These are phyloP conservation scores for Odonthalia washingtoniensis DNA, from an alignment of 31 red algal genomes.

Conservation along the genomic window DNA sequence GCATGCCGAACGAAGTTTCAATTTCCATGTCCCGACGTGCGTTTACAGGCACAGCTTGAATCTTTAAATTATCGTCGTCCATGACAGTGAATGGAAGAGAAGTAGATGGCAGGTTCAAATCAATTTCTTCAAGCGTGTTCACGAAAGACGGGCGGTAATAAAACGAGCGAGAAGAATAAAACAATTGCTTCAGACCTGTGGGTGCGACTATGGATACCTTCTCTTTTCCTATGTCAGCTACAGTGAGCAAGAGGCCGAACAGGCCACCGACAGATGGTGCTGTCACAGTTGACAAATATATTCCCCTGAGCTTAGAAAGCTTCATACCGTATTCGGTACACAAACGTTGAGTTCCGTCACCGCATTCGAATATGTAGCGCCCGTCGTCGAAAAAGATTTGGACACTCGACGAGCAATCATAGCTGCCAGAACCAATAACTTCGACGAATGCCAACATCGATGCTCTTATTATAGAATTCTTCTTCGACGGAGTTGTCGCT, in stretches of 20 bases:
- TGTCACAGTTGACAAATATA: constrained; percentile 67
- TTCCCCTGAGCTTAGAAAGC: constrained; percentile 54
- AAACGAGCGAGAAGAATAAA: constrained; percentile 67
- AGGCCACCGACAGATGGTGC: constrained; percentile 82
- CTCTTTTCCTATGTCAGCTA: constrained; percentile 70
- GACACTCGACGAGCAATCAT: constrained; percentile 65
- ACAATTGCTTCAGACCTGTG: constrained; percentile 31
- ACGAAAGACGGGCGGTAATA: constrained; percentile 62
- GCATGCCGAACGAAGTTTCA: constrained; percentile 40
- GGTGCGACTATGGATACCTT: constrained; percentile 52
- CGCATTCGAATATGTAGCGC: constrained; percentile 92
- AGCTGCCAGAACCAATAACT: constrained; percentile 72
- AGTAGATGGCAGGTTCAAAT: constrained; percentile 37
- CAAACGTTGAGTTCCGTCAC: constrained; percentile 92
- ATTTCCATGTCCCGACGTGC: constrained; percentile 56
- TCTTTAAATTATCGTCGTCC: constrained; percentile 59
- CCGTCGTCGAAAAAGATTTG: constrained; percentile 89
- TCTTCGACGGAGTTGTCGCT: too few species aligned
- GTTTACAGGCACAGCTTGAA: constrained; percentile 51
- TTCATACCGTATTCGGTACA: constrained; percentile 84
- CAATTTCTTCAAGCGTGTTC: constrained; percentile 29
- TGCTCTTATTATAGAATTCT: too few species aligned
- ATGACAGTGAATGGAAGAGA: constrained; percentile 37
- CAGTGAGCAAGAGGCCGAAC: constrained; percentile 73
- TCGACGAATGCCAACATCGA: constrained; percentile 84